Conservation (phyloP, 805 yeast genomes). For the Nakazawaea wickerhamii region DNA sequence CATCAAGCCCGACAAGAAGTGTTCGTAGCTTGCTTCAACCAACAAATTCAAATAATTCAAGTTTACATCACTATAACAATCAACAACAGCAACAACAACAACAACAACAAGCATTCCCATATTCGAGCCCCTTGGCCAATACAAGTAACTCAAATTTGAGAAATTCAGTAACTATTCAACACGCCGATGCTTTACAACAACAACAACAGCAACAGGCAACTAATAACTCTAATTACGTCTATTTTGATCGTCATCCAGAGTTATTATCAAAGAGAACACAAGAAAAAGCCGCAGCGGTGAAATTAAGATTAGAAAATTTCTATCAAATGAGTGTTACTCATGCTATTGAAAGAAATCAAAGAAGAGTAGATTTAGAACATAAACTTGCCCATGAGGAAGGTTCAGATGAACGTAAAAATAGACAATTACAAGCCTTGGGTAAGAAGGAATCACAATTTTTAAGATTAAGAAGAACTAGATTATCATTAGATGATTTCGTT, state of each 20-base stretch:
- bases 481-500: slow-evolving; percentile 75
- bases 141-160: slow-evolving; percentile 14
- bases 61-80: slow-evolving; percentile 20
- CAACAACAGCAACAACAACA: slow-evolving; percentile 13
- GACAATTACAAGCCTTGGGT: slow-evolving; percentile 80
- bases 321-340: slow-evolving; percentile 82
- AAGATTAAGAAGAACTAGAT: slow-evolving; percentile 77
- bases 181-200: slow-evolving; percentile 12
- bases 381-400: slow-evolving; percentile 62
- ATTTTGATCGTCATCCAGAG: slow-evolving; percentile 81
- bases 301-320: slow-evolving; percentile 75
- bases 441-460: slow-evolving; percentile 83
- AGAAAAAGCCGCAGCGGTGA: slow-evolving; percentile 80
- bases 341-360: slow-evolving; percentile 93
- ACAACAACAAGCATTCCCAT: slow-evolving; percentile 11
- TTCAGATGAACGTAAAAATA: slow-evolving; percentile 78
- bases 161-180: slow-evolving; percentile 15
- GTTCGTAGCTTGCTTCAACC: slow-evolving; percentile 26
- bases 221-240: slow-evolving; percentile 45
- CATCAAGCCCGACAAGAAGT: slow-evolving; percentile 30
- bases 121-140: slow-evolving; percentile 10
- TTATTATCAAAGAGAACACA: slow-evolving; percentile 66
- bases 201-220: slow-evolving; percentile 17
- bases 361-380: slow-evolving; percentile 81
- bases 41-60: slow-evolving; percentile 24